Conservation (phyloP, 176 grass and related monocot genomes). For the Leersia perrieri region DNA sequence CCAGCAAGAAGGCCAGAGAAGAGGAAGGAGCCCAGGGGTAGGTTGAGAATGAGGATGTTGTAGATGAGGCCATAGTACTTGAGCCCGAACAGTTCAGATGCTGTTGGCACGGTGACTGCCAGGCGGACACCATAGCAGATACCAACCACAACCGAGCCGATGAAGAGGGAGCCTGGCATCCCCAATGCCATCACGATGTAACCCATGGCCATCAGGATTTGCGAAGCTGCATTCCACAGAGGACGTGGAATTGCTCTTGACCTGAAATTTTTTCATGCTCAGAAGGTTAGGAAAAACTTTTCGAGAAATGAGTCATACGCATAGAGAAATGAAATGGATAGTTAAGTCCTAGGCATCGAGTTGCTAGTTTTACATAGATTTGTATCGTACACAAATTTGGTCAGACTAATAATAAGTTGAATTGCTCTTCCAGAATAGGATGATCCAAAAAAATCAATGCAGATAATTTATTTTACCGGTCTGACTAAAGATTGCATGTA, state of each 20-base stretch:
- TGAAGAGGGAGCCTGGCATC: conserved; percentile 81
- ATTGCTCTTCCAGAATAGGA: background rate
- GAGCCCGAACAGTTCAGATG: conserved; percentile 91
- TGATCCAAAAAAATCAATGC: background rate
- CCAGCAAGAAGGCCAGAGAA: conserved; percentile 96
- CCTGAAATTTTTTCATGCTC: conserved; percentile 32
- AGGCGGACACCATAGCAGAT: conserved; percentile 86
- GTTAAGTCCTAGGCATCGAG: background rate
- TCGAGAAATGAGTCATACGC: background rate
- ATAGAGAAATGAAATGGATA: background rate
- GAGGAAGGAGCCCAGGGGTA: conserved; percentile 91
- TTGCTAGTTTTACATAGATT: background rate
- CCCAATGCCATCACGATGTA: conserved; percentile 78
- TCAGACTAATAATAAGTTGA: background rate
- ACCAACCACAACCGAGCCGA: conserved; percentile 80
- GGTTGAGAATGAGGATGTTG: conserved; percentile 98
- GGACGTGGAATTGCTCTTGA: conserved; percentile 67
- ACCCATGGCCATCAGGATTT: conserved; percentile 72
- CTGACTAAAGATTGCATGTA: background rate
- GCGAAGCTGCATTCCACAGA: conserved; percentile 86
- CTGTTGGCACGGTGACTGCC: conserved; percentile 78
- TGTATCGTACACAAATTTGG: background rate
- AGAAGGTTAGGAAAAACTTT: background rate
- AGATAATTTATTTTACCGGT: background rate
- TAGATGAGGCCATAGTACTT: conserved; percentile 99